Percentiles rank a stretch among this genome's conserved stretches.
Conservation (phyloP, 83 land plant genomes). For the Larix sibirica region DNA sequence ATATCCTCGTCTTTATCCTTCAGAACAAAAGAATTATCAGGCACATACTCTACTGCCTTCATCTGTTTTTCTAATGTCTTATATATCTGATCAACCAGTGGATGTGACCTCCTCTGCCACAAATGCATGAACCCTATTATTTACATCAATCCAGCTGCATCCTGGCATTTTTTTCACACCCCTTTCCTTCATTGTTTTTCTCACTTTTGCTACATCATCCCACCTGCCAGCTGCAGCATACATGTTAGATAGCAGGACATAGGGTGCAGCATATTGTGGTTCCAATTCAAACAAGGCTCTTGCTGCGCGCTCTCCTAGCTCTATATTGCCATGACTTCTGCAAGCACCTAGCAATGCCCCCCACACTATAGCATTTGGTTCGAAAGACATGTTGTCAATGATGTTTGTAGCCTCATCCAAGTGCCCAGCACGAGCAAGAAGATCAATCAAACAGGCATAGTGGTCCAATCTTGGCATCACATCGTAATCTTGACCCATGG, state of each 20-base stretch:
- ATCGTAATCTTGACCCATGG: constrained; percentile 30
- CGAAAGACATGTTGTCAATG: constrained; percentile 37
- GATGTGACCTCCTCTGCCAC: constrained; percentile 26
- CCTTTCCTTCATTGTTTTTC: constrained; percentile 38
- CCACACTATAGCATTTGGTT: constrained; percentile 47
- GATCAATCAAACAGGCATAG: constrained; percentile 49
- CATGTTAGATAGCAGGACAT: constrained; percentile 47
- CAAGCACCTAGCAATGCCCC: constrained; percentile 47
- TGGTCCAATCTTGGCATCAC: constrained; percentile 42
- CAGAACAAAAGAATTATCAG: too few species aligned
- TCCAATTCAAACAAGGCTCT: constrained; percentile 28
- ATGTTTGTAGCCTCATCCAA: constrained; percentile 34
- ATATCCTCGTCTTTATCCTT: too few species aligned
- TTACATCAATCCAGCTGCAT: constrained; percentile 35
- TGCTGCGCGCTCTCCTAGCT: constrained; percentile 39
- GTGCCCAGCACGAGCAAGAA: constrained; percentile 34
- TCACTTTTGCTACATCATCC: constrained; percentile 32
- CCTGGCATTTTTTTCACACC: constrained; percentile 49
- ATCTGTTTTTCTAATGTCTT: background rate
- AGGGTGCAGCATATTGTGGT: constrained; percentile 41
- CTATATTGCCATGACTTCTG: constrained; percentile 30
- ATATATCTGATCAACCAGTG: too few species aligned
- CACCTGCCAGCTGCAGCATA: constrained; percentile 55
- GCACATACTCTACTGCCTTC: background rate
- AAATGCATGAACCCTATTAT: constrained; percentile 29